Evolutionary conservation across 768 basidiomycete genomes (phyloP).

Genomic region (Lepiota brunneoincarnata): DNA sequence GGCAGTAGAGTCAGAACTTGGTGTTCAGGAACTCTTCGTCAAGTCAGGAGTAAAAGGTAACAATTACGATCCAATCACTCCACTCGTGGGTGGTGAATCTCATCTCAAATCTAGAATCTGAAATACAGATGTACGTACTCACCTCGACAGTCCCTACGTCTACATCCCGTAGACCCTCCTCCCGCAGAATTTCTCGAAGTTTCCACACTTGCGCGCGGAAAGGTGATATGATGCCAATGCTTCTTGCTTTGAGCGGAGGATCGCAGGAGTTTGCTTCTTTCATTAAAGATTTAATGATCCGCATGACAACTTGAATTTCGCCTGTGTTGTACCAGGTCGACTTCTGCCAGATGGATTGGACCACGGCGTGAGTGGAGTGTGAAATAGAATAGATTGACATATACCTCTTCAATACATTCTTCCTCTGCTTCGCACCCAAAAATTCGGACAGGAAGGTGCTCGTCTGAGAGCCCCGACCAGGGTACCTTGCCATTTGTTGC

Average conservation of each 20-base stretch:
- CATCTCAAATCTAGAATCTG: background rate
- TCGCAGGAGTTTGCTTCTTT: constrained; percentile 30
- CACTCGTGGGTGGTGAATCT: background rate
- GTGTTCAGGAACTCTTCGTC: background rate
- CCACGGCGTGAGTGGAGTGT: background rate
- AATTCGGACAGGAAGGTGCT: constrained; percentile 41
- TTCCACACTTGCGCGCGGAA: constrained; percentile 55
- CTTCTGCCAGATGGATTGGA: constrained; percentile 24
- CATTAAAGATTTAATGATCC: constrained; percentile 37
- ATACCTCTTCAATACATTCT: constrained; percentile 45
- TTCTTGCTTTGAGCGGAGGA: constrained; percentile 36
- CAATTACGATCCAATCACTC: background rate
- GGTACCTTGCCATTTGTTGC: constrained; percentile 39
- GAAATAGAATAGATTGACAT: background rate
- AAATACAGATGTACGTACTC: constrained; percentile 6
- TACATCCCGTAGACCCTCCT: constrained; percentile 37
- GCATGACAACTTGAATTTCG: constrained; percentile 40
- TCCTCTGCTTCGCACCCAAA: constrained; percentile 39
- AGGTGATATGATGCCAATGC: constrained; percentile 51
- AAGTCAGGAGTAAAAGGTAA: background rate
- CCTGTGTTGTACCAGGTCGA: constrained; percentile 50
- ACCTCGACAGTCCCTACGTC: constrained; percentile 55
- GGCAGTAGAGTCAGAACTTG: background rate
- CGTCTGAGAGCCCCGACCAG: constrained; percentile 40
- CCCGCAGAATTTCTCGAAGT: constrained; percentile 41